Base-by-base conservation (phyloP, 768 basidiomycete genomes). In the Cyathus striatus region DNA sequence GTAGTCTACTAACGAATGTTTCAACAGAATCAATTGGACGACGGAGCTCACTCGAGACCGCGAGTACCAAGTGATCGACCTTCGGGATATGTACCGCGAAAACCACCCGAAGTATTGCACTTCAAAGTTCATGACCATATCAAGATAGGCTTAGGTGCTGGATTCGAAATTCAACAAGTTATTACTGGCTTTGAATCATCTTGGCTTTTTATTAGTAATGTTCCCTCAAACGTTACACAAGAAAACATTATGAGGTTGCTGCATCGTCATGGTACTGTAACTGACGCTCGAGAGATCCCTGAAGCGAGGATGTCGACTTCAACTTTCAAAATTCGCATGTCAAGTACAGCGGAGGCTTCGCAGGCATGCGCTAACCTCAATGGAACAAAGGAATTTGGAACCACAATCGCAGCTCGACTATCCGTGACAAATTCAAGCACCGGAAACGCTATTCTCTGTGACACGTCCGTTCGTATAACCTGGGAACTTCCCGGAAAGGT, bases 141-240 rank as follows among this genome's bases (percentile, higher is more conserved):
- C 17, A 70, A 65, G 40, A 73, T 82, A 16, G 73, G 66, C 17
- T 64, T 88, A 36, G 73, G 73, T 23, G 57, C 76, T 0, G 88
- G 89, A 0, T 85, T 86, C 36, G 66, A 69, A 2, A 69, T 90
- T 2, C 57, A 65, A 20, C 69, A 76, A 0, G 55, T 89, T 5
- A 58, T 59, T 5, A 88, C 86, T 1, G 81, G 81, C 1, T 83
- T 88, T 32, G 87, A 91, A 51, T 81, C 81, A 0, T 74, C 72
- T 5, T 79, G 77, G 66, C 53, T 89, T 6, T 63, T 70, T 26
- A 48, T 90, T 2, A 64, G 66, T 4, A 75, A 81, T 18, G 53
- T 90, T 3, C 74, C 76, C 0, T 27, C 47, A 0, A 46, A 47
- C 0, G 63, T 72, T 12, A 58, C 62, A 2, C 48, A 61, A 0